Conservation (phyloP, 495 filamentous ascomycete genomes). For the Penicillium atrosanguineum region DNA sequence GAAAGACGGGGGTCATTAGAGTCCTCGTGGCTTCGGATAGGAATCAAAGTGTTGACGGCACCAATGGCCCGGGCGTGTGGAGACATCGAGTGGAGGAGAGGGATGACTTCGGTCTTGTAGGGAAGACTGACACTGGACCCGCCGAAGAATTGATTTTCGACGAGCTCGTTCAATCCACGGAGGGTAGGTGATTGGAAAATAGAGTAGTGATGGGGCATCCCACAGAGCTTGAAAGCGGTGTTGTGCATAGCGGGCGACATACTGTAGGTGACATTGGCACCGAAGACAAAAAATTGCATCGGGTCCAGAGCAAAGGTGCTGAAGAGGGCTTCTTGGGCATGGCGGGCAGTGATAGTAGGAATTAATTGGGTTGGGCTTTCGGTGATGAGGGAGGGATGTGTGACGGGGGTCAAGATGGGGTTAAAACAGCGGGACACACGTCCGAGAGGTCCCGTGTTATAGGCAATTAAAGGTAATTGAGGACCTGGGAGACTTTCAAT, state of each 20-base stretch:
- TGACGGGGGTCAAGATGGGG: constrained; percentile 61
- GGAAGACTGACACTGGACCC: constrained; percentile 71
- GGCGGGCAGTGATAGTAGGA: constrained; percentile 41
- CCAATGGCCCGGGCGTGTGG: constrained; percentile 75
- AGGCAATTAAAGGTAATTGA: constrained; percentile 59
- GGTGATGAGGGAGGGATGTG: constrained; percentile 28
- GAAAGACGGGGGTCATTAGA: constrained; percentile 42
- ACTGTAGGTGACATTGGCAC: constrained; percentile 44
- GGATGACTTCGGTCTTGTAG: constrained; percentile 72
- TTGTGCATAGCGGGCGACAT: constrained; percentile 61
- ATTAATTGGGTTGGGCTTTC: constrained; percentile 22
- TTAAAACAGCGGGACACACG: constrained; percentile 64
- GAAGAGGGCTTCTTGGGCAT: constrained; percentile 47
- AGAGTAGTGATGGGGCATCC: constrained; percentile 71
- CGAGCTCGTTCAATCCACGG: constrained; percentile 62
- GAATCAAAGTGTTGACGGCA: constrained; percentile 73
- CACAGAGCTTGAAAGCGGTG: constrained; percentile 65
- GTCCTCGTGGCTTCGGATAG: constrained; percentile 57
- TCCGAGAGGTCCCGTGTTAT: constrained; percentile 67
- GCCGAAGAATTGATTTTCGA: constrained; percentile 64
- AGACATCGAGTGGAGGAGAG: constrained; percentile 65
- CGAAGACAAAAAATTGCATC: constrained; percentile 45
- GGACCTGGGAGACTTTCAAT: constrained; percentile 27
- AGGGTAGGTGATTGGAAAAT: constrained; percentile 63
- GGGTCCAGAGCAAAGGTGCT: constrained; percentile 55